Base-by-base conservation (phyloP, 2,329 filamentous ascomycete species). In the Exophiala viscosa region DNA sequence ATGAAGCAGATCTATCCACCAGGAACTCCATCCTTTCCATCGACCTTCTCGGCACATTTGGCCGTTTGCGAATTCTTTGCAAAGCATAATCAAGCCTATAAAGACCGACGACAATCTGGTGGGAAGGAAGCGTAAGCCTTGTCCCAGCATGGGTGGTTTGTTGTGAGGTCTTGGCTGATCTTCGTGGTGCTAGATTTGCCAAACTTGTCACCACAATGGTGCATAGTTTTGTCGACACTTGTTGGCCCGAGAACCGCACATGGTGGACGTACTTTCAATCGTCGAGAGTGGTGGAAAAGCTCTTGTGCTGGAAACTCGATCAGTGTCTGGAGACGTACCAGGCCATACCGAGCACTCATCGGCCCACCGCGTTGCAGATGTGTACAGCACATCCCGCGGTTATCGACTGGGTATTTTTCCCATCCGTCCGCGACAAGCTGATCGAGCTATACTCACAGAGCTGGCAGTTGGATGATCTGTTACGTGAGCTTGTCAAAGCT, bases 361-460 rank as follows among this genome's bases (percentile, higher is more conserved):
- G 46, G 5, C 46, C 46, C 4, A 49, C 46, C 13, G 46, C 46
- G 5, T 18, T 49, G 6, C 46, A 49, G 28, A 13, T 49, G n/a
- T 41, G 46, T 20, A 42, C 35, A 5, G 15, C 36, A 5, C 36
- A 49, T 33, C 46, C 46, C 18, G 36, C 4, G 14, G 42, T 49
- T 14, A 49, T 49, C 20, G 46, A 49, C 20, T 49, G 46, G 46
- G 46, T 17, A 33, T 49, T 49, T 20, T 49, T 49, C 14, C 46
- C 46, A 4, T 49, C 46, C n/a, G 42, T 49, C 13, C 36, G 46
- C 31, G 46, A 49, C 14, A 15, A 20, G 5, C 8, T 49, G 46
- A 42, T 49, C 14, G 46, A 49, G 28, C 5, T 49, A 20, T 49
- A 49, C 20, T 49, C 46, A 8, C 17, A 42, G 15, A 49, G 46